Base-by-base conservation (phyloP, 2,329 filamentous ascomycete genomes). In the Hymenoscyphus scutula region DNA sequence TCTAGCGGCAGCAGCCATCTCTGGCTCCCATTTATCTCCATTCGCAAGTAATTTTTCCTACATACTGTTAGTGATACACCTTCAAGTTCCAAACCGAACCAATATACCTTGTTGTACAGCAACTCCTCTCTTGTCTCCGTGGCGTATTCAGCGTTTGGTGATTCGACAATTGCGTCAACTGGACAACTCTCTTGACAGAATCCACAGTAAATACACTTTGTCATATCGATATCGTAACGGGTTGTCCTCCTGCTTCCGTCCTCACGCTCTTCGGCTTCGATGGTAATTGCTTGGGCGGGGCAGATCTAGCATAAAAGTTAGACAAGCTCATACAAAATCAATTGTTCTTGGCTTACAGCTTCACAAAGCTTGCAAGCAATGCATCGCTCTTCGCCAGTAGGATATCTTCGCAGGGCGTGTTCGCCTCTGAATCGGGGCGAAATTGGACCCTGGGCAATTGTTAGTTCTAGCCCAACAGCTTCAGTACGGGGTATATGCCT, bases 361-460 rank as follows among this genome's bases (percentile, higher is more conserved):
- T 99, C 95, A 81, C 95, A 99, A 64, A 99, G 88, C 84, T 99
- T 99, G 90, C 95, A 99, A 71, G 95, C 95, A 79, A 99, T 99
- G 83, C 95, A 99, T 72, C 95, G 90, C 82, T 99, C 95, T 81
- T 99, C 95, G 70, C 95, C 95, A 2, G 94, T 96, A 32, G 95
- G 95, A 79, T 99, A 99, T 74, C 95, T 88, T 78, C 95, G 89
- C 68, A 99, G 85, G 70, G 95, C 95, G 81, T 99, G 95, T 79
- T 99, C 95, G 77, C 95, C 95, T 78, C 95, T 91, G 87, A 99
- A 99, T 71, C 95, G 90, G 65, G 95, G 95, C 38, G 93, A 97
- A 77, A 99, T 97, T 65, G 95, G 95, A 56, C 95, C 95, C 84
- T 87, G 65, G n/a, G 29, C 56, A 19, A 48, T 58, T 61, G 63